phyloP scores from a whole-genome alignment of 768 basidiomycete species.

The Phylloporus scabripes region DNA sequence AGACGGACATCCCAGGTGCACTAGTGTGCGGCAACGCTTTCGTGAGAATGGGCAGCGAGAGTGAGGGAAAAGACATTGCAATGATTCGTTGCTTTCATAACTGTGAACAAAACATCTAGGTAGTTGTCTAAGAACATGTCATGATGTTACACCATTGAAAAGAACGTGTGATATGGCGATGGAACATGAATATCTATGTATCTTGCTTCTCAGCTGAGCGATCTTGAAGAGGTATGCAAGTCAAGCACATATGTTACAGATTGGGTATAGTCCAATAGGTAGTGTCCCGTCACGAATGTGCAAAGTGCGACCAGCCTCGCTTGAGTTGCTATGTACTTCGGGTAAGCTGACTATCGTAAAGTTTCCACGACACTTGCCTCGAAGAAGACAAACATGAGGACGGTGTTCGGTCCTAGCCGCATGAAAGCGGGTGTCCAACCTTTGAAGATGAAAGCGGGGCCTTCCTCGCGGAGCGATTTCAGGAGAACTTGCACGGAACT shows the following conservation, averaged over 20 bases:
- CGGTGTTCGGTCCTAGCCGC: conserved; percentile 77
- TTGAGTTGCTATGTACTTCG: conserved; percentile 57
- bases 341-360: conserved; percentile 5
- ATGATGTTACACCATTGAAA: conserved; percentile 4
- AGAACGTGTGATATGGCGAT: conserved; percentile 3
- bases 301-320: conserved; percentile 42
- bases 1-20: no score
- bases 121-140: conserved; percentile 8
- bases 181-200: conserved; percentile 7
- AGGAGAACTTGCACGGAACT: conserved; percentile 48
- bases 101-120: conserved; percentile 1
- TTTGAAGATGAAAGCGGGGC: conserved; percentile 73
- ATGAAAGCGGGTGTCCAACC: conserved; percentile 89
- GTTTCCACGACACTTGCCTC: conserved; percentile 45
- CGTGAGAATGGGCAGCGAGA: background rate
- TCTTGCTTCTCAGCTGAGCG: background rate
- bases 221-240: conserved; percentile 1
- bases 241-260: conserved; percentile 1
- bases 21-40: no score
- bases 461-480: conserved; percentile 65
- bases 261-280: background rate
- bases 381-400: conserved; percentile 80
- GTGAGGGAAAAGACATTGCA: background rate
- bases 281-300: background rate
- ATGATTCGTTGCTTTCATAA: background rate